Conservation (phyloP, 108 stramenopile genomes). For the Cyclotella distinguenda region DNA sequence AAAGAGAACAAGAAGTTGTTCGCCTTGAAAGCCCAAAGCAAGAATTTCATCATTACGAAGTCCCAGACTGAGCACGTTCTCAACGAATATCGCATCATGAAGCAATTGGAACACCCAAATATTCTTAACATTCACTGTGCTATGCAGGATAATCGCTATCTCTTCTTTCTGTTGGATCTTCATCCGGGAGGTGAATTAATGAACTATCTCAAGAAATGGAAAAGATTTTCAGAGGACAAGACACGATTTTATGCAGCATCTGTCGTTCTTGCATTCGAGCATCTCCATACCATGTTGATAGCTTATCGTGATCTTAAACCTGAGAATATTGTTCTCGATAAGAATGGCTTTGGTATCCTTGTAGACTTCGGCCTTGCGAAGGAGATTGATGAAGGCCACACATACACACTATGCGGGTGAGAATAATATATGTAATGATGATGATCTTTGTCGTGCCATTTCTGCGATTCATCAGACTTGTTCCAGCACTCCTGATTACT, state of each 20-base stretch:
- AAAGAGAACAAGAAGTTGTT: constrained; percentile 38
- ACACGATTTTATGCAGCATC: constrained; percentile 73
- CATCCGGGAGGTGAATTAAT: constrained; percentile 36
- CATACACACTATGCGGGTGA: constrained; percentile 57
- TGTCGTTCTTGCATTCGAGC: constrained; percentile 64
- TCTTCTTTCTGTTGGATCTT: constrained; percentile 66
- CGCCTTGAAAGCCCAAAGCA: constrained; percentile 72
- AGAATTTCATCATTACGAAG: constrained; percentile 56
- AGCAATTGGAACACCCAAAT: constrained; percentile 53
- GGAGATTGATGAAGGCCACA: constrained; percentile 49
- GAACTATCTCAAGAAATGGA: constrained; percentile 15
- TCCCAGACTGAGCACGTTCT: constrained; percentile 57
- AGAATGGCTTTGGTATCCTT: constrained; percentile 46
- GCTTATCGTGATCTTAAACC: constrained; percentile 72
- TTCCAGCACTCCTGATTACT: constrained; percentile 55
- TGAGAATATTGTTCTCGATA: constrained; percentile 61
- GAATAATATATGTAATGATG: not conserved
- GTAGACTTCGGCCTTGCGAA: constrained; percentile 73
- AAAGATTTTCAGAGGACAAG: constrained; percentile 30
- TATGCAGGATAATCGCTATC: constrained; percentile 54
- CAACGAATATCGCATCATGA: constrained; percentile 50
- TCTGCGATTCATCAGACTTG: too few relatives aligned
- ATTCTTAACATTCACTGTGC: constrained; percentile 54
- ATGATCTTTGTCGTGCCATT: too few relatives aligned
- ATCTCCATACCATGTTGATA: constrained; percentile 62